Percentiles rank a stretch among this genome's conserved stretches.
Evolutionary conservation across 2,329 filamentous ascomycete species (phyloP).

Genomic region (Fusarium sp.): DNA sequence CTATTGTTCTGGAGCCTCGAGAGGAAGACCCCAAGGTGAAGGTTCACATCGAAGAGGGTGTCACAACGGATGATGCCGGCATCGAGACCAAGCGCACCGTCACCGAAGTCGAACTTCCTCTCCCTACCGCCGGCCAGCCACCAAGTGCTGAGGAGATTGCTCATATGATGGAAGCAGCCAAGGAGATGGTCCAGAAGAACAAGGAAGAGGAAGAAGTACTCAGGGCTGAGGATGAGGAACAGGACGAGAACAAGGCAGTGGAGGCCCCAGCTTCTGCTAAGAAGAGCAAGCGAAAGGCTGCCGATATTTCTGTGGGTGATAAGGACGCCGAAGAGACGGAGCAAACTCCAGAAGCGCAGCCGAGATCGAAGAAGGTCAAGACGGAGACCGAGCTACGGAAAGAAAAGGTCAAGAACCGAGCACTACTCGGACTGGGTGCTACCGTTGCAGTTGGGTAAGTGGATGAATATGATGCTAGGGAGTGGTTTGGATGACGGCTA

Average conservation of each 20-base stretch:
- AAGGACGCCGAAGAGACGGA: constrained; percentile 54
- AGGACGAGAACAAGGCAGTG: constrained; percentile 52
- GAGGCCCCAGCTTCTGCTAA: constrained; percentile 55
- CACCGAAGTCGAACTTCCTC: constrained; percentile 79
- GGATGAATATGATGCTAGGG: background rate
- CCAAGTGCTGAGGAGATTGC: constrained; percentile 81
- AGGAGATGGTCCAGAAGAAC: constrained; percentile 83
- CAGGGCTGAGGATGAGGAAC: constrained; percentile 55
- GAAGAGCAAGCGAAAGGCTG: constrained; percentile 78
- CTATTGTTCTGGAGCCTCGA: constrained; percentile 60
- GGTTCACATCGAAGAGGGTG: constrained; percentile 75
- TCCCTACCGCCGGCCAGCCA: constrained; percentile 67
- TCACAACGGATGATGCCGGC: constrained; percentile 64
- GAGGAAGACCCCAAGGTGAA: constrained; percentile 71
- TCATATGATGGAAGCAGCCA: constrained; percentile 86
- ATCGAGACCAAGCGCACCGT: constrained; percentile 76
- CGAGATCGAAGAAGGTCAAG: constrained; percentile 78
- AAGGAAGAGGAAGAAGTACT: constrained; percentile 56
- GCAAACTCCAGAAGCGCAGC: constrained; percentile 55
- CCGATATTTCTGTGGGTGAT: constrained; percentile 75
- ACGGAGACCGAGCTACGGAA: constrained; percentile 85
- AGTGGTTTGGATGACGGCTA: constrained; percentile 17
- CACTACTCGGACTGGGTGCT: constrained; percentile 85
- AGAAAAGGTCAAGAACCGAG: constrained; percentile 86
- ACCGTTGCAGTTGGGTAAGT: constrained; percentile 92